Conservation (phyloP, 106 monocot genomes). For the Allium fistulosum region DNA sequence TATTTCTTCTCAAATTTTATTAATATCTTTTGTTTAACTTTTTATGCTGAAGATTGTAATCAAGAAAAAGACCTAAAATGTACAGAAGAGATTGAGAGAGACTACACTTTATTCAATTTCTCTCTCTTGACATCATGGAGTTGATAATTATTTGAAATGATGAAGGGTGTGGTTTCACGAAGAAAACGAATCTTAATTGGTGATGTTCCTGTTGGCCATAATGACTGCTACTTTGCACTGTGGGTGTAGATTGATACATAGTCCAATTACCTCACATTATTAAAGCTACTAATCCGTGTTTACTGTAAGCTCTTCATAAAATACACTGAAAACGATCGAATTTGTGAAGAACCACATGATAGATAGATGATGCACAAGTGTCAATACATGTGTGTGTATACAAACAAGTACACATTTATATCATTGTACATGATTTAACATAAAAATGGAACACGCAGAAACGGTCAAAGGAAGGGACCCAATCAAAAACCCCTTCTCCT, state of each 20-base stretch:
- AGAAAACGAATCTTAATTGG: neutral
- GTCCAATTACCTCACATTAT: too few species aligned
- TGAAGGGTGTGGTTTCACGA: neutral
- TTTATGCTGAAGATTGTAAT: neutral
- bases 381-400: too few species aligned
- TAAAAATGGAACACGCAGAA: neutral
- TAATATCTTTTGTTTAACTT: too few species aligned
- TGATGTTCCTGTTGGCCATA: neutral
- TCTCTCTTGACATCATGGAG: neutral
- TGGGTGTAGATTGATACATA: too few species aligned
- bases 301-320: too few species aligned
- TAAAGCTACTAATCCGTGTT: too few species aligned
- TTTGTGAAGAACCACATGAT: too few species aligned
- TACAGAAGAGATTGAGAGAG: neutral
- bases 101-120: conserved; percentile 1
- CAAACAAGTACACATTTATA: too few species aligned
- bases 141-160: conserved; percentile 2
- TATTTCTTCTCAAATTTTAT: neutral
- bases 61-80: conserved; percentile 1
- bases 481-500: neutral
- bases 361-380: too few species aligned
- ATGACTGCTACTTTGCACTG: neutral
- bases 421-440: too few species aligned
- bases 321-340: too few species aligned
- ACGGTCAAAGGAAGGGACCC: neutral